phyloP scores from a whole-genome alignment of 345 rosid species.

The Erysimum cheiranthoides region DNA sequence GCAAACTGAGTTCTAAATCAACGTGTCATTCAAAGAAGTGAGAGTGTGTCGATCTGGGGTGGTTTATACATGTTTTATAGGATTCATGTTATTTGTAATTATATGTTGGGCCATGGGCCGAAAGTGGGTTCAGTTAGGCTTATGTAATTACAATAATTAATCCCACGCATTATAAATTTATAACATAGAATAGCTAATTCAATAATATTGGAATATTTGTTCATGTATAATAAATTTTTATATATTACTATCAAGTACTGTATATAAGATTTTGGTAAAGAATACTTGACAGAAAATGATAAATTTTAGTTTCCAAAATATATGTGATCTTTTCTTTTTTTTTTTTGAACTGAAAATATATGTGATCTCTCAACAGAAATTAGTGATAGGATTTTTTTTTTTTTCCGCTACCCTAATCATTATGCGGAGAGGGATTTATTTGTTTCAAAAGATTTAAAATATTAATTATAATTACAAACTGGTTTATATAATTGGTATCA shows the following conservation, averaged over 20 bases:
- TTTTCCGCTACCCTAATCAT: no score
- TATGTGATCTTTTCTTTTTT: no score
- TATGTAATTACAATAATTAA: background rate
- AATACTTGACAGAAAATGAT: background rate
- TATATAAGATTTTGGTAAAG: background rate
- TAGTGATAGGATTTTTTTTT: no score
- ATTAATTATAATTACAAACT: background rate
- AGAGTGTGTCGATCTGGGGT: background rate
- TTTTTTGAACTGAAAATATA: no score
- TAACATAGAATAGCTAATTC: no score
- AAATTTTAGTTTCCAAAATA: background rate
- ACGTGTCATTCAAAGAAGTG: background rate
- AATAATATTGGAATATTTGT: background rate
- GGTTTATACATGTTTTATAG: background rate
- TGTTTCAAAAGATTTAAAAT: no score
- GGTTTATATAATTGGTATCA: background rate
- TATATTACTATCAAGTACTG: background rate
- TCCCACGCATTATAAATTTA: background rate
- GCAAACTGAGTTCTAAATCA: background rate
- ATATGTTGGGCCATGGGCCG: conserved; percentile 27
- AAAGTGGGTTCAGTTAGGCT: conserved; percentile 2
- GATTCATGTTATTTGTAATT: background rate
- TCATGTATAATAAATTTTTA: background rate
- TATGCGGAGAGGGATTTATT: no score
- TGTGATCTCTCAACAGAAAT: no score